phyloP scores from a whole-genome alignment of 2,329 filamentous ascomycete genomes.

The Fusarium sp. region DNA sequence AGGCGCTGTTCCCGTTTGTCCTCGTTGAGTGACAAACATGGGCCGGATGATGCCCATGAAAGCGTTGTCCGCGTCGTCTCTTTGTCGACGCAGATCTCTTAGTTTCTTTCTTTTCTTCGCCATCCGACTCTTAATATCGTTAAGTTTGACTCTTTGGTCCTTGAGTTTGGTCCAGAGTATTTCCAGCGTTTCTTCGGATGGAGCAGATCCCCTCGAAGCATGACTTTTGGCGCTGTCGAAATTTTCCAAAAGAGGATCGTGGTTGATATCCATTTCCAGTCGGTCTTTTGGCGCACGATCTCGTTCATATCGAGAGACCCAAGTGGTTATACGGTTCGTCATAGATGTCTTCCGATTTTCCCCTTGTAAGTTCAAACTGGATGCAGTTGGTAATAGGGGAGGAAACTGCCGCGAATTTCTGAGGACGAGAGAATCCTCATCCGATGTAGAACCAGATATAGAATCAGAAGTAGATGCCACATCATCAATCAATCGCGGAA shows the following conservation, averaged over 20 bases:
- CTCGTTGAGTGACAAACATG: conserved; percentile 52
- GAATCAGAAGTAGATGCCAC: conserved; percentile 44
- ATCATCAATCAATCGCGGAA: conserved; percentile 42
- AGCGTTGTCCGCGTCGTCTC: conserved; percentile 57
- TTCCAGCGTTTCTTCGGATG: conserved; percentile 54
- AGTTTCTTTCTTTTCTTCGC: conserved; percentile 52
- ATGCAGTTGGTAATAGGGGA: conserved; percentile 52
- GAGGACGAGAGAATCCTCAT: conserved; percentile 51
- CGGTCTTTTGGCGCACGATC: conserved; percentile 45
- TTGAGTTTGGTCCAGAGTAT: conserved; percentile 57
- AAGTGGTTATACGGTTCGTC: conserved; percentile 54
- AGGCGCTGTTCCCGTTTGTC: conserved; percentile 38
- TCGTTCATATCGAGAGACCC: conserved; percentile 54
- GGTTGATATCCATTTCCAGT: conserved; percentile 20
- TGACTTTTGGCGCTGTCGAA: conserved; percentile 33
- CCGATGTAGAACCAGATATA: conserved; percentile 48
- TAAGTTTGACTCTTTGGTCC: conserved; percentile 51
- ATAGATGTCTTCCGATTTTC: conserved; percentile 49
- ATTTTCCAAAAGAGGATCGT: conserved; percentile 17
- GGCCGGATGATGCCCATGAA: conserved; percentile 59
- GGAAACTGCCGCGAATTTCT: conserved; percentile 53
- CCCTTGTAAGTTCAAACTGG: conserved; percentile 38
- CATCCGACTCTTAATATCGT: conserved; percentile 54
- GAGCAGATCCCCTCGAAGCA: conserved; percentile 33
- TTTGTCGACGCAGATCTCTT: conserved; percentile 52